These are phyloP conservation scores for Trichosporon sp. DNA, from an alignment of 1,284 basidiomycete species.

Conservation along the genomic window DNA sequence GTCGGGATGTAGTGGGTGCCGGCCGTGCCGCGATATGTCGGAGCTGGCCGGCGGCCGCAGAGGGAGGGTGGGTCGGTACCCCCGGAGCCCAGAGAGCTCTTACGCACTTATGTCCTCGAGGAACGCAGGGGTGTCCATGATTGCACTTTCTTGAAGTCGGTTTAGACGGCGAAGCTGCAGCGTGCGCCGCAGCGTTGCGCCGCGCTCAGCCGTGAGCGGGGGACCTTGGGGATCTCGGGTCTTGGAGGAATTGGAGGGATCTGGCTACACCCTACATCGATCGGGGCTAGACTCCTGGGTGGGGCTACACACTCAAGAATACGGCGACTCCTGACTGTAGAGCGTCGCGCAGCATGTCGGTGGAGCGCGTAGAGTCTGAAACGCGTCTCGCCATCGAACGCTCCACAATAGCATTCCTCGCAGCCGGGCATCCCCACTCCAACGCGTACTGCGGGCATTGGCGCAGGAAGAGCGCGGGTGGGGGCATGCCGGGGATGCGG, in stretches of 20 bases:
- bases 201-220: neutral
- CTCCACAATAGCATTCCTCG: neutral
- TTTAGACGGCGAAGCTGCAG: neutral
- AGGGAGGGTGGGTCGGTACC: neutral
- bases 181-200: slow-evolving; percentile 13
- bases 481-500: neutral
- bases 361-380: slow-evolving; percentile 18
- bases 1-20: neutral
- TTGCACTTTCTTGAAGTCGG: neutral
- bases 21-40: neutral
- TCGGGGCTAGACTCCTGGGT: neutral
- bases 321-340: neutral
- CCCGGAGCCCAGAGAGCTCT: too few relatives aligned
- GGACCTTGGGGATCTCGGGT: neutral
- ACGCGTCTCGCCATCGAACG: slow-evolving; percentile 15
- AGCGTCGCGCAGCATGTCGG: neutral
- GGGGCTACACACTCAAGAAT: neutral
- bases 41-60: neutral
- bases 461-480: neutral
- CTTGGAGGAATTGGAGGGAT: neutral
- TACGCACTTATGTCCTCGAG: too few relatives aligned
- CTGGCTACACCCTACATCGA: neutral
- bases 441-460: neutral
- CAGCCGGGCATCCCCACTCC: neutral
- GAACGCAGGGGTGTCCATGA: neutral